Evolutionary conservation across 2,329 filamentous ascomycete genomes (phyloP).

Genomic region (Ceratocystis harringtonii): DNA sequence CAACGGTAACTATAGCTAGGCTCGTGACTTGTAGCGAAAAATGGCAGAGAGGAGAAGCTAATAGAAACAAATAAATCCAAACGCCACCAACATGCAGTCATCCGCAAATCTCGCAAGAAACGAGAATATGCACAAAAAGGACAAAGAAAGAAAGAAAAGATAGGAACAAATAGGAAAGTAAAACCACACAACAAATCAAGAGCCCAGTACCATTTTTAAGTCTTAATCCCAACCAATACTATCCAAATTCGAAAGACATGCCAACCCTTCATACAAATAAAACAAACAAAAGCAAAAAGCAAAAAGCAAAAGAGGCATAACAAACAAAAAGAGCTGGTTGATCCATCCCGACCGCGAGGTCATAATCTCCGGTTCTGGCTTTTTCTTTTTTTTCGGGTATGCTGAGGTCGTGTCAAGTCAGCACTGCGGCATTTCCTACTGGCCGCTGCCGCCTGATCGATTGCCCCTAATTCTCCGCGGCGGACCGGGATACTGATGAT

Average conservation of each 20-base stretch:
- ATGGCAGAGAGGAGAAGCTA: neutral
- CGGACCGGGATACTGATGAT: conserved; percentile 13
- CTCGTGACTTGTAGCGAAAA: neutral
- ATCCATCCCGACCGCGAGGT: conserved; percentile 3
- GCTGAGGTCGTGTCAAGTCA: too few species aligned
- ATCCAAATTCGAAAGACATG: conserved; percentile 6
- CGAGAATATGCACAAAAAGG: neutral
- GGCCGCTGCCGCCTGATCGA: neutral
- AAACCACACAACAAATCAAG: neutral
- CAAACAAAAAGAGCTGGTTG: neutral
- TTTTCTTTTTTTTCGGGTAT: neutral
- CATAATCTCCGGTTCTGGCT: conserved; percentile 1
- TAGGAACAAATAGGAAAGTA: neutral
- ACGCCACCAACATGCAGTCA: neutral
- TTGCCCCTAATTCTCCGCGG: conserved; percentile 6
- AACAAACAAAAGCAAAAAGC: neutral
- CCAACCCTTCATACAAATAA: neutral
- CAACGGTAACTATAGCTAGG: too few species aligned
- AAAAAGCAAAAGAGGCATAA: neutral
- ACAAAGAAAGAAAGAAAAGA: neutral
- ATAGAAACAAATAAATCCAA: neutral
- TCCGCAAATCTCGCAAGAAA: neutral
- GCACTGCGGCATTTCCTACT: neutral
- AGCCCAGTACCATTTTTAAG: conserved; percentile 3
- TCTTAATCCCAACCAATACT: neutral